Conservation (phyloP, 129 eudicot genomes). For the Glebionis coronaria region DNA sequence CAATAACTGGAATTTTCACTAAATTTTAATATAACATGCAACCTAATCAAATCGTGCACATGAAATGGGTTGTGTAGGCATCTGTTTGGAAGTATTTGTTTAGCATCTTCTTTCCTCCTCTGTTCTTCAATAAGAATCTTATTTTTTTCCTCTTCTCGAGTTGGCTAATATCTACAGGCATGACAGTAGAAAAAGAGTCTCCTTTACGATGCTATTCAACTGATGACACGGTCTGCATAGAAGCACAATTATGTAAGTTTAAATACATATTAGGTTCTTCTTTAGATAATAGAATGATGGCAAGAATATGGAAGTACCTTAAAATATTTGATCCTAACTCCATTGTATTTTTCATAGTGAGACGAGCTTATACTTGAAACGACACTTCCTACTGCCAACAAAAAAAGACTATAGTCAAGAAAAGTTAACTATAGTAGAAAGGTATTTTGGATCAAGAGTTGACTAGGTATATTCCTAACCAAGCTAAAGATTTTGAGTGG, state of each 20-base stretch:
- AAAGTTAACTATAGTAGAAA: no score
- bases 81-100: no score
- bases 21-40: no score
- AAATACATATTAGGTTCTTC: not conserved
- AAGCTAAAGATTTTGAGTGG: no score
- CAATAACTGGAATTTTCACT: no score
- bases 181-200: slow-evolving; percentile 88
- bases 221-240: slow-evolving; percentile 84
- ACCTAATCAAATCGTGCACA: no score
- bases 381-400: slow-evolving; percentile 33
- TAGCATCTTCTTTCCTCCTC: no score
- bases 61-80: no score
- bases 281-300: not conserved
- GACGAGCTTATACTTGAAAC: slow-evolving; percentile 61
- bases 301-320: slow-evolving; percentile 49
- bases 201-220: slow-evolving; percentile 99
- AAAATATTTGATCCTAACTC: slow-evolving; percentile 74
- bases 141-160: no score
- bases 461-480: no score
- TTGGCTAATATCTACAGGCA: slow-evolving; percentile 99
- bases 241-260: slow-evolving; percentile 1
- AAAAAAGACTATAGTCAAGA: not conserved
- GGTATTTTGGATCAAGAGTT: no score
- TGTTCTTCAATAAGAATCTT: no score
- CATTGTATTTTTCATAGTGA: slow-evolving; percentile 59